Evolutionary conservation across 768 basidiomycete species (phyloP), one percentile per base, ranked within the genome.

Genomic region (Chlorophyllum brunneum): DNA sequence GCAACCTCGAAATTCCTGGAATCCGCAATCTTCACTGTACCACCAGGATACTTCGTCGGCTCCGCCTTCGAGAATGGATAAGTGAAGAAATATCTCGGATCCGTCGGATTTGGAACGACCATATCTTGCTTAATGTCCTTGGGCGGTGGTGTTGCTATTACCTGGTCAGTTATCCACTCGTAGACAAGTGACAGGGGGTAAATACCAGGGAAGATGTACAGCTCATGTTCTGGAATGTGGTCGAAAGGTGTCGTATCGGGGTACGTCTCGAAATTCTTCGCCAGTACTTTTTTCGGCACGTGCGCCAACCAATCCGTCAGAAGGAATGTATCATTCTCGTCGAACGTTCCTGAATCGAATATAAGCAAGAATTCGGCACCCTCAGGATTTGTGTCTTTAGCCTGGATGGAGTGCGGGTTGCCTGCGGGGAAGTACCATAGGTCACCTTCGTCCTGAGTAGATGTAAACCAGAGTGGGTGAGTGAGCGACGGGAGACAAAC

Each of bases 231-330:
- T 1, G 83, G 82, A 29, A 85, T 77, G 39, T 79, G 70, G 52
- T 82, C 72, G 51, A 83, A 83, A 2, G 74, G 69, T 10, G 58
- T 56, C 18, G 70, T 42, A 31, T 76, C 65, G 3, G 70, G 69
- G 42, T 65, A 59, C 5, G 72, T 61, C 31, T 77, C 74, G 61
- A 86, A 86, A 63, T 85, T 86, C 67, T 85, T 84, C 13, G 82
- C 81, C 2, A 86, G 65, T 0, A 82, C 78, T n/a, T 63, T 63
- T 36, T 67, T 73, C 18, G 82, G 81, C 13, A 80, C 71, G 58
- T 86, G 85, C 2, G 84, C 72, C 20, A 86, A 68, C 83, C 85
- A 87, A 54, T 87, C 85, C 51, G 83, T 78, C 15, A 83, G 66
- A 18, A 78, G 68, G 61, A 85, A 84, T 1, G 83, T 84, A 2